Conservation (phyloP, 345 rosid genomes). For the Pistacia vera region DNA sequence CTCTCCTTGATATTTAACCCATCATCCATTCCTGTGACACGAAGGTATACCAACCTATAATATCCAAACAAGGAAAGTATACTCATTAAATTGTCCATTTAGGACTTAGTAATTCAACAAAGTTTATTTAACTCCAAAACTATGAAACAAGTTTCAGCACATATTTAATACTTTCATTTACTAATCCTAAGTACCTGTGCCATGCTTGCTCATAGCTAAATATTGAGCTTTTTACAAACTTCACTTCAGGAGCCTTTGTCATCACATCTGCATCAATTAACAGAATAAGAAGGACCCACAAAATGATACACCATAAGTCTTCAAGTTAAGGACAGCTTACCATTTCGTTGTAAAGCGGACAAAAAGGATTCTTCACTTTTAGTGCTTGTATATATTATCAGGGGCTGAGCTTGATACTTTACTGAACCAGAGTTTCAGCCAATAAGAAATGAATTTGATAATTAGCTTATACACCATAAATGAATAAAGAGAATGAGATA, state of each 20-base stretch:
- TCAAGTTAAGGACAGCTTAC: slow-evolving; percentile 40
- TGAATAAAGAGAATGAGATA: background rate
- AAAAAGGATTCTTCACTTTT: slow-evolving; percentile 88
- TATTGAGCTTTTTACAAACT: slow-evolving; percentile 86
- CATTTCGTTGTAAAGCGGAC: slow-evolving; percentile 78
- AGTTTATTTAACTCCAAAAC: background rate
- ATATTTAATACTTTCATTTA: background rate
- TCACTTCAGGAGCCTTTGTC: slow-evolving; percentile 58
- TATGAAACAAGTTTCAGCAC: slow-evolving; percentile 8
- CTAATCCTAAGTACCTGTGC: slow-evolving; percentile 68
- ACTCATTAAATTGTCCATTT: no score
- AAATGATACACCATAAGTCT: slow-evolving; percentile 18
- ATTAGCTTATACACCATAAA: slow-evolving; percentile 1
- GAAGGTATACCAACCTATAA: slow-evolving; percentile 79
- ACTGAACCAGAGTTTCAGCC: slow-evolving; percentile 44
- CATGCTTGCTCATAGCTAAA: slow-evolving; percentile 99
- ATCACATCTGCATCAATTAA: slow-evolving; percentile 60
- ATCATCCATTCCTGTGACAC: slow-evolving; percentile 95
- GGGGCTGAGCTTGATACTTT: slow-evolving; percentile 87
- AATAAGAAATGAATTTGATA: slow-evolving; percentile 15
- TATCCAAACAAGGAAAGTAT: slow-evolving; percentile 14
- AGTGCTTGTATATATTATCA: slow-evolving; percentile 80
- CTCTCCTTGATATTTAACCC: slow-evolving; percentile 90
- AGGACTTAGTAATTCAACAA: background rate
- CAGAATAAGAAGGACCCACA: slow-evolving; percentile 28